Conservation (phyloP, 2,329 filamentous ascomycete species). For the Graphilbum sp. region DNA sequence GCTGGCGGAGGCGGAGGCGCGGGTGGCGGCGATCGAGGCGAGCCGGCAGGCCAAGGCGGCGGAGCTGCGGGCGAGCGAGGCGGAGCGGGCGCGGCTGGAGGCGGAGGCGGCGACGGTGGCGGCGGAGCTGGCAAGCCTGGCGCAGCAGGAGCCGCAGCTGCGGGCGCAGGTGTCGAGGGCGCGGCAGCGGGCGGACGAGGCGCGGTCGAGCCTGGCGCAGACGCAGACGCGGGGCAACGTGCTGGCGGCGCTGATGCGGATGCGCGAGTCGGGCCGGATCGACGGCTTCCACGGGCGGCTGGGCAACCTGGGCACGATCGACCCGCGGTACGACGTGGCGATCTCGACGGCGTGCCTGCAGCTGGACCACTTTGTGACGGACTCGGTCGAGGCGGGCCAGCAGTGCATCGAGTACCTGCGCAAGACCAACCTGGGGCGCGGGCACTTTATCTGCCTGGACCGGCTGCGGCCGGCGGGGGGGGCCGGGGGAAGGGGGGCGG, state of each 20-base stretch:
- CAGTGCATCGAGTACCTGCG: slow-evolving; percentile 96
- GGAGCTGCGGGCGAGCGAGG: slow-evolving; percentile 62
- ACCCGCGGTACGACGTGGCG: slow-evolving; percentile 89
- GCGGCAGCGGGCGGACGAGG: slow-evolving; percentile 90
- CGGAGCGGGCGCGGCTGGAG: slow-evolving; percentile 54
- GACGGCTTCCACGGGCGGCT: slow-evolving; percentile 93
- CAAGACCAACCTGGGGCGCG: slow-evolving; percentile 92
- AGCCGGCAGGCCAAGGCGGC: slow-evolving; percentile 51
- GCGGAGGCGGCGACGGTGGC: slow-evolving; percentile 59
- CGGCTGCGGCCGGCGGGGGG: slow-evolving; percentile 62
- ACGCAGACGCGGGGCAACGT: slow-evolving; percentile 91
- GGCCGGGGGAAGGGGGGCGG: no score
- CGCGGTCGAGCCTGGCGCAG: slow-evolving; percentile 72
- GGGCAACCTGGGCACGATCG: slow-evolving; percentile 85
- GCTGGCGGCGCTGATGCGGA: slow-evolving; percentile 75
- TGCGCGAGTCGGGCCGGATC: slow-evolving; percentile 91
- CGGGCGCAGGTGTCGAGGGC: slow-evolving; percentile 75
- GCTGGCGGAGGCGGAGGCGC: slow-evolving; percentile 66
- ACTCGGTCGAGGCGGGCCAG: slow-evolving; percentile 88
- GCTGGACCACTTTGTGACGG: slow-evolving; percentile 91
- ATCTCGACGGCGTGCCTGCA: slow-evolving; percentile 90
- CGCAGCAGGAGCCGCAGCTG: slow-evolving; percentile 63
- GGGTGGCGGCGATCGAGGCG: slow-evolving; percentile 58
- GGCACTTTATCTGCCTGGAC: slow-evolving; percentile 93
- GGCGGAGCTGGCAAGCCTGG: slow-evolving; percentile 55